Percentiles rank a stretch among this genome's conserved stretches.
These are phyloP conservation scores for cucumber (Cucumis sativus) DNA, from an alignment of 306 rosid genomes.

Conservation along the genomic window DNA sequence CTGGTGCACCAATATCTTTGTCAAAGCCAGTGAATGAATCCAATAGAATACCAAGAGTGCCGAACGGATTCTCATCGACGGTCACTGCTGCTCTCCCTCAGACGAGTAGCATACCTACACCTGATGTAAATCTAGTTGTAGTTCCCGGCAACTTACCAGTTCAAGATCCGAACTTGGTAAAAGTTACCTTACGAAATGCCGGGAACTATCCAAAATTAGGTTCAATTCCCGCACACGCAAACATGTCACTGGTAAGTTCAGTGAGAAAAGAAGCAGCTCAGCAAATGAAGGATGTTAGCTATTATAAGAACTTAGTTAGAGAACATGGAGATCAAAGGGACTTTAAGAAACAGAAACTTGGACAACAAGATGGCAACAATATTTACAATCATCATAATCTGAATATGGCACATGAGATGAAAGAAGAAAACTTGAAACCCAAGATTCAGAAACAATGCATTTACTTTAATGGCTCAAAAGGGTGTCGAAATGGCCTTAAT, in stretches of 20 bases:
- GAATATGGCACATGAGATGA: conserved; percentile 23
- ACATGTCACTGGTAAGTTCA: neutral
- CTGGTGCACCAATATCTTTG: conserved; percentile 2
- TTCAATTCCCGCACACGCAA: conserved; percentile 14
- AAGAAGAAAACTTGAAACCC: conserved; percentile 24
- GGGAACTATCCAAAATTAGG: conserved; percentile 13
- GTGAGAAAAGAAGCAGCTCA: conserved; percentile 14
- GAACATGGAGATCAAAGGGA: conserved; percentile 27
- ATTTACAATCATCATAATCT: conserved; percentile 23
- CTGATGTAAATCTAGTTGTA: conserved; percentile 16
- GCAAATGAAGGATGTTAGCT: conserved; percentile 39
- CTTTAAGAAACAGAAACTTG: conserved; percentile 14
- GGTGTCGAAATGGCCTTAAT: conserved; percentile 52
- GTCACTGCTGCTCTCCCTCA: conserved; percentile 14
- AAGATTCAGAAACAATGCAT: conserved; percentile 46
- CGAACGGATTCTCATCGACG: conserved; percentile 12
- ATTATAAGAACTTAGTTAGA: conserved; percentile 53
- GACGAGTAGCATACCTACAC: conserved; percentile 4
- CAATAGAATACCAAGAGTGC: conserved; percentile 5
- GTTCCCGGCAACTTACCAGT: conserved; percentile 8
- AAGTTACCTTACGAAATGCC: conserved; percentile 7
- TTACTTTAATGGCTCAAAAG: conserved; percentile 44
- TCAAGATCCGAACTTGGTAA: neutral
- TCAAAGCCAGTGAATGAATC: conserved; percentile 9
- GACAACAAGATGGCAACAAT: conserved; percentile 28